A percentile compares a stretch with the other conserved stretches of the same genome.
Conservation (phyloP, 192 early-diverging fungal genomes). For the Phlyctochytrium arcticum region DNA sequence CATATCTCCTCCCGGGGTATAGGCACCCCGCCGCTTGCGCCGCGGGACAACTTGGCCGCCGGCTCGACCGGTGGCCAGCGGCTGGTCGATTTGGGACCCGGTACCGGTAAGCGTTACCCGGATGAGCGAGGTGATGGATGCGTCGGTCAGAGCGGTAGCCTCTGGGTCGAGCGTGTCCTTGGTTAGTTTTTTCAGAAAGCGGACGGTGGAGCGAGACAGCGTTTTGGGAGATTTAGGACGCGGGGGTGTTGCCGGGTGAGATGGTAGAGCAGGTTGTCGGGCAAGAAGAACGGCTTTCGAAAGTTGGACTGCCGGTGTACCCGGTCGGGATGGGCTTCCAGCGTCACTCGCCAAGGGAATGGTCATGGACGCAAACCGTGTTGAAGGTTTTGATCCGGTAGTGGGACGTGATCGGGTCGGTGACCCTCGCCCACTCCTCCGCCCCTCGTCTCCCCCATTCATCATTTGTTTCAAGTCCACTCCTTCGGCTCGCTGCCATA, state of each 20-base stretch:
- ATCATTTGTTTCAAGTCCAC: constrained; percentile 24
- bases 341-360: too few species aligned
- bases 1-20: neutral
- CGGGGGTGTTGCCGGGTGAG: too few species aligned
- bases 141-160: neutral
- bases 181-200: constrained; percentile 36
- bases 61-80: neutral
- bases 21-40: neutral
- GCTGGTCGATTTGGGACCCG: neutral
- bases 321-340: neutral
- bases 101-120: constrained; percentile 29
- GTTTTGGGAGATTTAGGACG: constrained; percentile 3
- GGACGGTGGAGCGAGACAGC: constrained; percentile 31
- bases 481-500: constrained; percentile 42
- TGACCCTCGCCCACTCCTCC: neutral
- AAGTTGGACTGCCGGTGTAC: neutral
- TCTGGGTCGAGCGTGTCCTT: constrained; percentile 11
- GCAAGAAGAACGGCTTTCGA: too few species aligned
- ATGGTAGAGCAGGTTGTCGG: too few species aligned
- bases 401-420: neutral
- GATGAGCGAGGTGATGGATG: constrained; percentile 15
- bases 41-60: neutral
- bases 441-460: constrained; percentile 6
- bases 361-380: too few species aligned
- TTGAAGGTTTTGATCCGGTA: neutral